phyloP scores from a whole-genome alignment of 2,329 filamentous ascomycete genomes.

The Ilyonectria sp. region DNA sequence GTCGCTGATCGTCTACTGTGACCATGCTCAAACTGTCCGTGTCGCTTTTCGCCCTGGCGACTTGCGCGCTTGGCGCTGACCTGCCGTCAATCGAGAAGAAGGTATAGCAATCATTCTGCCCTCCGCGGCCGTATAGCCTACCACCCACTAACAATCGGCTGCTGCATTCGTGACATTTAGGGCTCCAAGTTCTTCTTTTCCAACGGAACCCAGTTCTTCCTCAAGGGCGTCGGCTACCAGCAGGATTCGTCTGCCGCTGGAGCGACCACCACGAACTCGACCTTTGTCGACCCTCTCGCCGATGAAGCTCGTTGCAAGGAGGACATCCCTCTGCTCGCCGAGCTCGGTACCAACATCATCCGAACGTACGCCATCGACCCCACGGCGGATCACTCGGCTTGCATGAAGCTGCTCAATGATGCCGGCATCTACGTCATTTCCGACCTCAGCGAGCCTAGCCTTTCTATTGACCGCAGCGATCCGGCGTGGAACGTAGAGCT shows the following conservation, averaged over 20 bases:
- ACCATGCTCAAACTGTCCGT: constrained; percentile 12
- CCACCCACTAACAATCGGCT: neutral
- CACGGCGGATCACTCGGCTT: constrained; percentile 80
- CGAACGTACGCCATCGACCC: constrained; percentile 96
- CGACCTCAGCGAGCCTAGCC: constrained; percentile 85
- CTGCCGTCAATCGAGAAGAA: constrained; percentile 21
- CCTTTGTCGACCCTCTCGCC: constrained; percentile 87
- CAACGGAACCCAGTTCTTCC: constrained; percentile 79
- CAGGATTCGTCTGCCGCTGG: constrained; percentile 77
- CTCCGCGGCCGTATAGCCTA: neutral
- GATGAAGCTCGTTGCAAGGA: constrained; percentile 81
- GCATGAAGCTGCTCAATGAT: constrained; percentile 86
- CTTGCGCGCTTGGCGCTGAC: constrained; percentile 5
- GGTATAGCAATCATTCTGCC: neutral
- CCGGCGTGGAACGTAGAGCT: constrained; percentile 87
- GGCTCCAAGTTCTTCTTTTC: constrained; percentile 92
- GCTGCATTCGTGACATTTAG: constrained; percentile 53
- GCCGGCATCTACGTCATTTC: constrained; percentile 96
- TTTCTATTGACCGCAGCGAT: constrained; percentile 87
- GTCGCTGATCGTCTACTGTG: neutral
- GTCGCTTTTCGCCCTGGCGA: constrained; percentile 13
- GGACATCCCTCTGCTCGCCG: constrained; percentile 85
- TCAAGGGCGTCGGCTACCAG: constrained; percentile 97
- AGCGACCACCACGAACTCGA: constrained; percentile 59
- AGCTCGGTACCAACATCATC: constrained; percentile 91